Evolutionary conservation across 495 filamentous ascomycete genomes (phyloP), one percentile per base, ranked within the genome.

Genomic region (Cercophora newfieldiana): DNA sequence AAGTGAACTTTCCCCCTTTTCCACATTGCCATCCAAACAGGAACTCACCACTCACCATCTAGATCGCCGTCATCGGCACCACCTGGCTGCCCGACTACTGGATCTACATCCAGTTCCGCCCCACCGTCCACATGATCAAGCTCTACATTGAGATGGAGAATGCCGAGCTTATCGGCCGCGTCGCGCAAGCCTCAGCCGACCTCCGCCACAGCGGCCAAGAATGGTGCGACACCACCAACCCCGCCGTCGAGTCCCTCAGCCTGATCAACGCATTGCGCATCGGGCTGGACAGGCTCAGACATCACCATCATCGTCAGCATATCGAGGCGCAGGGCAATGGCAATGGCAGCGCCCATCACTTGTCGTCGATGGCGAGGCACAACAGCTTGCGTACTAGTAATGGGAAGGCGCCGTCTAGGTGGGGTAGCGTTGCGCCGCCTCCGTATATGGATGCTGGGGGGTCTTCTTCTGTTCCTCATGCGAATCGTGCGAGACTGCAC

Each of bases 121-220:
- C 79, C 12, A 64, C 82, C n/a, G 74, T 74, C 18, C 81, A 82
- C 64, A 77, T 76, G 25, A 73, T 81, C 28, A 82, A 82, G 59
- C 73, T 82, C 24, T 75, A 79, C 68, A 79, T 82, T 62, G 80
- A 82, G 67, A 73, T 82, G 68, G 74, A 74, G 47, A 81, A 81
- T 75, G 77, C 80, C 1, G 71, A 74, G n/a, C 77, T 82, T 7
- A 80, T 82, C 61, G 53, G 54, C 7, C 54, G 61, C 31, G 59
- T 69, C 5, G 68, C 66, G 18, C 14, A 47, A 24, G 64, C 18
- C 3, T 64, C 62, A 21, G 53, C 29, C 21, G 8, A 44, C 5
- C 14, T 44, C 8, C 58, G 58, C 29, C 3, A 47, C 30, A 47
- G 7, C n/a, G 31, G 49, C 24, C 33, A 31, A 24, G 30, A 24